Percentiles rank a stretch among this genome's conserved stretches.
Evolutionary conservation across 1,284 basidiomycete genomes (phyloP).

Genomic region (Naganishia albida): DNA sequence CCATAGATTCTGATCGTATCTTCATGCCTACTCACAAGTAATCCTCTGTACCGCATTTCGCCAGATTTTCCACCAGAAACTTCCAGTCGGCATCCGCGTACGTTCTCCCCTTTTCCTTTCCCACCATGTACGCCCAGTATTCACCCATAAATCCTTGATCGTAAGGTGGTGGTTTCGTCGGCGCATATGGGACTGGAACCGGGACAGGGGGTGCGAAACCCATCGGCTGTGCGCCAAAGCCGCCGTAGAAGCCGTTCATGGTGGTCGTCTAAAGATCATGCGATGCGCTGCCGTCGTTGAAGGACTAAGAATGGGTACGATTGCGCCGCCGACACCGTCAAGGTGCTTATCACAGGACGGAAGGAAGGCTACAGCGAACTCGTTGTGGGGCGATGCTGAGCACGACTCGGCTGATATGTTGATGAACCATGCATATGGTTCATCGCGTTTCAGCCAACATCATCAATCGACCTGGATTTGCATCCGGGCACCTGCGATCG

Average conservation of each 20-base stretch:
- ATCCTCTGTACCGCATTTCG: conserved; percentile 17
- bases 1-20: neutral
- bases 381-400: too few species aligned
- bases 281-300: neutral
- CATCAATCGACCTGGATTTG: too few species aligned
- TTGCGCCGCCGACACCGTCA: too few species aligned
- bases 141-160: neutral
- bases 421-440: too few species aligned
- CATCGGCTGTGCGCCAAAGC: conserved; percentile 7
- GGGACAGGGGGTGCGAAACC: neutral
- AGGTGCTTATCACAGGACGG: too few species aligned
- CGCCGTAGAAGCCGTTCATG: conserved; percentile 29
- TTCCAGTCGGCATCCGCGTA: conserved; percentile 12
- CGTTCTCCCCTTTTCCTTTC: neutral
- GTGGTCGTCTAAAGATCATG: conserved; percentile 2
- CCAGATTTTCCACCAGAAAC: conserved; percentile 3
- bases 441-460: too few species aligned
- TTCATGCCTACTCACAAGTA: conserved; percentile 6
- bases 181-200: conserved; percentile 4
- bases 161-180: conserved; percentile 2
- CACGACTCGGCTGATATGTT: too few species aligned
- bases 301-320: too few species aligned
- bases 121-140: conserved; percentile 14
- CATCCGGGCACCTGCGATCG: too few species aligned
- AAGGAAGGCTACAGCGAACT: too few species aligned